Base-by-base conservation (phyloP, 108 stramenopile species). In the Cylindrotheca closterium region DNA sequence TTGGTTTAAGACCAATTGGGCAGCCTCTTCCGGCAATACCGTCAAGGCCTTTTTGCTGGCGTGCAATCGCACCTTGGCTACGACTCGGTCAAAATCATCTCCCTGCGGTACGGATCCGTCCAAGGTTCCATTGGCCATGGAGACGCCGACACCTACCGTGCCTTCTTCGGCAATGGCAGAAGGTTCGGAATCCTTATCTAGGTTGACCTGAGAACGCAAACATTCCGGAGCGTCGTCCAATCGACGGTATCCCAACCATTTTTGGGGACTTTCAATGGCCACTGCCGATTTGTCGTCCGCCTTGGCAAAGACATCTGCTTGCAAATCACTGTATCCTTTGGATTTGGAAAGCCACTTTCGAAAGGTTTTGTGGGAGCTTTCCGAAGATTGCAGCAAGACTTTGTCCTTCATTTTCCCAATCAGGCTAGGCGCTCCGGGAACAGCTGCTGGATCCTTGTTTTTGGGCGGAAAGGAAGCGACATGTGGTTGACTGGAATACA, bases 81-180 rank as follows among this genome's bases (percentile, higher is more conserved):
- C 86, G 10, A 88, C 92, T 27, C 92, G 80, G 63, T 93, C 92
- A 71, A 77, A 85, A 48, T 89, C 85, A 47, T 86, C 87, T 23
- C 81, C 82, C 47, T 76, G 66, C 24, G 71, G 68, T 3, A 70
- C 50, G 3, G 86, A 65, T 49, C 91, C 86, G 58, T 92, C 87
- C 28, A 88, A 52, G 0, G 85, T 83, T 37, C 85, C 80, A 57
- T 85, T 88, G 46, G 66, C 70, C 56, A 91, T 37, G 17, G 83
- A 73, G 1, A 86, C 67, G 18, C 82, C 73, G 10, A 70, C 55
- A 29, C 32, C 75, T 26, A 53, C 70, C 4, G 77, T 67, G 0
- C 68, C 47, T 65, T 83, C 75, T 58, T 80, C 79, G 30, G 77
- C 74, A 67, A 83, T 75, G 19, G 68, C 82, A n/a, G n/a, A n/a